Evolutionary conservation across 2,329 filamentous ascomycete genomes (phyloP).

Genomic region (Xylaria digitata): DNA sequence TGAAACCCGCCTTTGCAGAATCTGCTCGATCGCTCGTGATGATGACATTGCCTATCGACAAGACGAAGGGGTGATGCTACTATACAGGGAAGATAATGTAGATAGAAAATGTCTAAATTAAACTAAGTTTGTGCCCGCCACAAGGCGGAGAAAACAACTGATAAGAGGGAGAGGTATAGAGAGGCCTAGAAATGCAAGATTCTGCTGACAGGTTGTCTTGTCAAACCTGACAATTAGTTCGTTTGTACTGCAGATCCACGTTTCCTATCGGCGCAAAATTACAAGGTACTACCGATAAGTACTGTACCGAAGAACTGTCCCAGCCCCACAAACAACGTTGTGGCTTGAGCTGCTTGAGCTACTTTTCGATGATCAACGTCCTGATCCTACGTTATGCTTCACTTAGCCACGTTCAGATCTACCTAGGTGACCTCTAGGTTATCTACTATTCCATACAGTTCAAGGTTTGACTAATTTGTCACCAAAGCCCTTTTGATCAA

Average conservation of each 20-base stretch:
- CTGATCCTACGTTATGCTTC: no score
- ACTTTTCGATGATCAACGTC: neutral
- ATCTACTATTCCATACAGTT: neutral
- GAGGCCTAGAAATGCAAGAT: neutral
- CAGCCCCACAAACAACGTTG: neutral
- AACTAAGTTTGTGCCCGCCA: neutral
- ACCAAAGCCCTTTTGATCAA: neutral
- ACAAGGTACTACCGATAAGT: neutral
- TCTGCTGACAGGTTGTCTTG: neutral
- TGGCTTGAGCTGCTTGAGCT: neutral
- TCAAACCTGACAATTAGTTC: neutral
- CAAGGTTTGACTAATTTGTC: slow-evolving; percentile 22
- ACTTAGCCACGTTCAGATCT: slow-evolving; percentile 7
- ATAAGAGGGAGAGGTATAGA: neutral
- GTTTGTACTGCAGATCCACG: slow-evolving; percentile 4
- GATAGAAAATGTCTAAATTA: neutral
- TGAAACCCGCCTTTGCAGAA: slow-evolving; percentile 35
- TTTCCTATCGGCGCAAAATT: slow-evolving; percentile 3
- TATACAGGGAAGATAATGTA: neutral
- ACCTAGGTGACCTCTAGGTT: neutral
- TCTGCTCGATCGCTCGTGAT: slow-evolving; percentile 37
- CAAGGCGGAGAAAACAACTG: neutral
- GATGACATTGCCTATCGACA: slow-evolving; percentile 20
- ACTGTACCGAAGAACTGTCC: neutral
- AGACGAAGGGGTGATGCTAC: neutral